Base-by-base conservation (phyloP, 164 flowering plant genomes). In the Macadamia tetraphylla region DNA sequence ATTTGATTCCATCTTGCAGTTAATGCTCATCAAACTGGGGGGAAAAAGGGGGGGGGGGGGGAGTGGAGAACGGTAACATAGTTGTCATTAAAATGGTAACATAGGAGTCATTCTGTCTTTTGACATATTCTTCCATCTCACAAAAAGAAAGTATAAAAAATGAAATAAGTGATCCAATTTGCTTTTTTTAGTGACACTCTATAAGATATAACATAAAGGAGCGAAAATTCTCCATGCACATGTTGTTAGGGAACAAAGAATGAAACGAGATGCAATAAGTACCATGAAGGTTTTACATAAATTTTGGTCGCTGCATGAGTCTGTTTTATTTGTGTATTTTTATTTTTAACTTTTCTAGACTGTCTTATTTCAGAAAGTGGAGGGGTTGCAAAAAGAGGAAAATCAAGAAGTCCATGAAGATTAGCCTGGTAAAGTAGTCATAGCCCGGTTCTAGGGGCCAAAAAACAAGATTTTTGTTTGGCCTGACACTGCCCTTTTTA, bases 281-380 rank as follows among this genome's bases (percentile, higher is more conserved):
- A 49, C 11, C 0, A 0, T 49, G 15, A 49, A 10, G 11, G 53
- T 14, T 49, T 14, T 49, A 14, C 14, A 10, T 49, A 8, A 3
- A 14, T 10, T 10, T 10, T 10, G 15, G 11, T 49, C 53, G 2
- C 15, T 49, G 14, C 15, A 14, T 8, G 15, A 14, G 11, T 4
- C 53, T 49, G 11, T 49, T 2, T 49, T 49, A 23, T 49, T 3
- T 49, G 5, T 49, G 11, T 49, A 1, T 14, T 49, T 14, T 14
- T 1, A 4, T 49, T 4, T 49, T 49, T 10, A 4, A 49, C 6
- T 49, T 49, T 10, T 49, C 11, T 49, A 8, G 1, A 49, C 15
- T 8, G 6, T 10, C 17, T 44, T 52, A 32, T 71, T 62, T 51
- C 76, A 82, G 87, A 81, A 56, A 66, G 58, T 55, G 74, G 29